These are phyloP conservation scores for Escovopsis weberi DNA, from an alignment of 2,329 filamentous ascomycete genomes.

Conservation along the genomic window DNA sequence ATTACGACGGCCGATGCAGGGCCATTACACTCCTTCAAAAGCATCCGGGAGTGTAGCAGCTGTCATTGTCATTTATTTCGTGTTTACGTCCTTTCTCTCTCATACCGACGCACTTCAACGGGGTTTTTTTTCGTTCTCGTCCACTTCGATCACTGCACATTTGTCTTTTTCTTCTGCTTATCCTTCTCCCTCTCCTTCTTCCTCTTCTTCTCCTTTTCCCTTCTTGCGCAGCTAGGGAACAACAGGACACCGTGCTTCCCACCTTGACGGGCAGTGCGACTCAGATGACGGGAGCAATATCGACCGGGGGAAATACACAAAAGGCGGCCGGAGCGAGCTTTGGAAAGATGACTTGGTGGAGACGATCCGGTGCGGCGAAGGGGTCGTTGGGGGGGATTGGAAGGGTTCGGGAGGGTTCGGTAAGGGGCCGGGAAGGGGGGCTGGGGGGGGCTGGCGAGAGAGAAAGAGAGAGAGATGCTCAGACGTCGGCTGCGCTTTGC, in stretches of 20 bases:
- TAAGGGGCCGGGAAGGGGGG: neutral
- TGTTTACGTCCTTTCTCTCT: slow-evolving; percentile 1
- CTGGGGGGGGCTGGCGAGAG: too few relatives aligned
- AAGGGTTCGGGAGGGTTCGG: too few relatives aligned
- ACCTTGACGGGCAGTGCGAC: too few relatives aligned
- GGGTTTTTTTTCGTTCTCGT: neutral
- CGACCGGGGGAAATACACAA: slow-evolving; percentile 3
- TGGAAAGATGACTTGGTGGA: slow-evolving; percentile 2
- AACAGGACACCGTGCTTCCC: slow-evolving; percentile 1
- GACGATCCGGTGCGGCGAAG: neutral
- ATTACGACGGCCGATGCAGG: slow-evolving; percentile 21
- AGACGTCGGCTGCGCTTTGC: too few relatives aligned
- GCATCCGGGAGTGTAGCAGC: slow-evolving; percentile 20
- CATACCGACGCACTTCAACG: too few relatives aligned
- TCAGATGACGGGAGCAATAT: slow-evolving; percentile 1
- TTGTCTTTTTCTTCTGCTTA: slow-evolving; percentile 1
- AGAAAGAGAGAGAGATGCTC: neutral
- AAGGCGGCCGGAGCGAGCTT: slow-evolving; percentile 5
- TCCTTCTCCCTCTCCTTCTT: slow-evolving; percentile 1
- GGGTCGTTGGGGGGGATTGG: slow-evolving; percentile 1
- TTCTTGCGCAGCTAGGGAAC: slow-evolving; percentile 2
- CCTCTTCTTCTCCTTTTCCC: neutral
- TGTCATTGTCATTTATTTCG: slow-evolving; percentile 11
- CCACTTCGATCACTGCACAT: neutral
- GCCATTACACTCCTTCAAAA: slow-evolving; percentile 24